A percentile compares a stretch with the other conserved stretches of the same genome.
Conservation (phyloP, 1,139 yeast genomes). For the Magnusiomyces paraingens region DNA sequence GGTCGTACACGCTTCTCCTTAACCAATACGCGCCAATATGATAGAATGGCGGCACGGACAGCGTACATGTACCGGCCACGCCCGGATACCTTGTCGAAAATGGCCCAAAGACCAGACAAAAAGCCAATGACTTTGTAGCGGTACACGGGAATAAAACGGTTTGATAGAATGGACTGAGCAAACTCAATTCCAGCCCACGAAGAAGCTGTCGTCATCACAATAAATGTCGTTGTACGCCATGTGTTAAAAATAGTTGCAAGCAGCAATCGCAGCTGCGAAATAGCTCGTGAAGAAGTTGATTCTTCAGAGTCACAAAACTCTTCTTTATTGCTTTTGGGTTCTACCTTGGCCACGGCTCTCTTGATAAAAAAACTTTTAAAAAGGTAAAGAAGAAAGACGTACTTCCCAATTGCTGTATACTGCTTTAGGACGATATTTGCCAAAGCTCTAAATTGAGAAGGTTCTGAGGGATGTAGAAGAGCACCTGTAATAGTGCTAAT, state of each 20-base stretch:
- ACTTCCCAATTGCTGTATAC: slow-evolving; percentile 27
- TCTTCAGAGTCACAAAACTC: neutral
- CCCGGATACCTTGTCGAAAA: slow-evolving; percentile 33
- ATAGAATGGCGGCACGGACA: slow-evolving; percentile 33
- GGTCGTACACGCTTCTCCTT: slow-evolving; percentile 26
- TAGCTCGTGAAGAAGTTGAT: neutral
- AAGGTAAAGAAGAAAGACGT: slow-evolving; percentile 31
- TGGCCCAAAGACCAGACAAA: slow-evolving; percentile 38
- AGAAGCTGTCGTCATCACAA: slow-evolving; percentile 35
- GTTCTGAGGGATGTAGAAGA: slow-evolving; percentile 33
- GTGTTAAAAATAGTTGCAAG: slow-evolving; percentile 25
- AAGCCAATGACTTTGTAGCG: slow-evolving; percentile 37
- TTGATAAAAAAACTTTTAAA: slow-evolving; percentile 19
- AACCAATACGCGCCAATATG: slow-evolving; percentile 34
- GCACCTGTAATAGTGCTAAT: slow-evolving; percentile 34
- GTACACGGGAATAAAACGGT: slow-evolving; percentile 28
- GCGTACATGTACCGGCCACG: slow-evolving; percentile 34
- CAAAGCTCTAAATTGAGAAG: slow-evolving; percentile 28
- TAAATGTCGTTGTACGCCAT: slow-evolving; percentile 30
- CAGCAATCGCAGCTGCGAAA: slow-evolving; percentile 11
- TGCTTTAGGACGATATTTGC: slow-evolving; percentile 26
- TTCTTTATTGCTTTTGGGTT: neutral
- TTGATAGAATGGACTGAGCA: slow-evolving; percentile 30
- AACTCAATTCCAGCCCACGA: slow-evolving; percentile 39
- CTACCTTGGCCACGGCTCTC: neutral